Evolutionary conservation across 345 rosid species (phyloP), one percentile per base, ranked within the genome.

Genomic region (Passiflora organensis): DNA sequence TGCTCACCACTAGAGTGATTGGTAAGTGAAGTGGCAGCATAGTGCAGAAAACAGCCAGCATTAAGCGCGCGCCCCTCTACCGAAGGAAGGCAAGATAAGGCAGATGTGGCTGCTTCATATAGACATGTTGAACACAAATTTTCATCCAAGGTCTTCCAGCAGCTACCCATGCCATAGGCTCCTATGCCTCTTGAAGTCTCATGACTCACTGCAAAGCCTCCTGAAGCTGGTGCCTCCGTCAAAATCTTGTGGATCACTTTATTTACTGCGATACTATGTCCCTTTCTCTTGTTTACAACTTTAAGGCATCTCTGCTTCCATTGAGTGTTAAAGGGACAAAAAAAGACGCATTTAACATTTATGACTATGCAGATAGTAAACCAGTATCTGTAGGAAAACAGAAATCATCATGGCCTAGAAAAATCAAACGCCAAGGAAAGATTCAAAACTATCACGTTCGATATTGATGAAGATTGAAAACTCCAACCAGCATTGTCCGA

Each of bases 41-140:
- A 78, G 47, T 78, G 82, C 3, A 82, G 63, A 64, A 74, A 74
- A 48, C 87, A 82, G 20, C 87, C 82, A 14, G 80, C 63, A 32
- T 69, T 67, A 43, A 78, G 51, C 18, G 70, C 81, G n/a, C 74
- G 74, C n/a, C 68, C 82, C 59, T 82, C 78, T 0, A 54, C 55
- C 2, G 75, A 49, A 6, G 75, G 80, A 36, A 71, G 62, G 71
- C 87, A 82, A 28, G 58, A 42, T 6, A 58, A 38, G n/a, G 72
- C 58, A 15, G 73, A 38, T 4, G 46, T 9, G 20, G 70, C 71
- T 13, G 78, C 84, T 23, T 65, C 51, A 1, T 51, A 47, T 39
- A 81, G 67, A 69, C 87, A 81, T 3, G 49, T 2, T 10, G 61
- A 36, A 36, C 83, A 78, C 32, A 69, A 18, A 11, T 74, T 63